phyloP scores from a whole-genome alignment of 202 grass and related monocot species.

The Elaeis oleifera region DNA sequence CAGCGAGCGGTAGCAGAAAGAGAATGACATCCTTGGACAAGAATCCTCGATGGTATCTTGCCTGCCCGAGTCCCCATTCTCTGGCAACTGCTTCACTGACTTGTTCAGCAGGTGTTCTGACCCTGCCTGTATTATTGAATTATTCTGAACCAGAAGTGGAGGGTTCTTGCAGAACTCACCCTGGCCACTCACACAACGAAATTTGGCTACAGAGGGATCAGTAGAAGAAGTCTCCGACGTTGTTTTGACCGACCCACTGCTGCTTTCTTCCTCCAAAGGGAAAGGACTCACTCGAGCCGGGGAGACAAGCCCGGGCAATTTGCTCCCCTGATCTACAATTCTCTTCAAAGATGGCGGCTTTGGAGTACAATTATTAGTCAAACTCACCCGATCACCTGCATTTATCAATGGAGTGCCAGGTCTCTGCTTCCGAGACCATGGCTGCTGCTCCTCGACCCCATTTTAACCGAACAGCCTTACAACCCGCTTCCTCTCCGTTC shows the following conservation, averaged over 20 bases:
- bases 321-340: no score
- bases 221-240: constrained; percentile 38
- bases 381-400: no score
- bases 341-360: no score
- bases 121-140: no score
- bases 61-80: neutral
- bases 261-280: neutral
- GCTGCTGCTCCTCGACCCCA: constrained; percentile 1
- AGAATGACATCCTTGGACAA: constrained; percentile 37
- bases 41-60: neutral
- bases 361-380: no score
- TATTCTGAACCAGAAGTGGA: constrained; percentile 27
- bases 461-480: constrained; percentile 61
- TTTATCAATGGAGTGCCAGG: constrained; percentile 15
- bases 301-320: constrained; percentile 1
- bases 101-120: no score
- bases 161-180: constrained; percentile 56
- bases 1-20: constrained; percentile 53
- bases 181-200: constrained; percentile 11
- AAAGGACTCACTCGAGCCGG: constrained; percentile 29
- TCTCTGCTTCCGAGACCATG: constrained; percentile 3
- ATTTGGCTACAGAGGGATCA: constrained; percentile 31
- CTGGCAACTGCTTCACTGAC: no score
- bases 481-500: constrained; percentile 33
- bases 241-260: constrained; percentile 5